A percentile compares a stretch with the other conserved stretches of the same genome.
These are phyloP conservation scores for Penicillium longicatenatum DNA, from an alignment of 495 filamentous ascomycete species.

Conservation along the genomic window DNA sequence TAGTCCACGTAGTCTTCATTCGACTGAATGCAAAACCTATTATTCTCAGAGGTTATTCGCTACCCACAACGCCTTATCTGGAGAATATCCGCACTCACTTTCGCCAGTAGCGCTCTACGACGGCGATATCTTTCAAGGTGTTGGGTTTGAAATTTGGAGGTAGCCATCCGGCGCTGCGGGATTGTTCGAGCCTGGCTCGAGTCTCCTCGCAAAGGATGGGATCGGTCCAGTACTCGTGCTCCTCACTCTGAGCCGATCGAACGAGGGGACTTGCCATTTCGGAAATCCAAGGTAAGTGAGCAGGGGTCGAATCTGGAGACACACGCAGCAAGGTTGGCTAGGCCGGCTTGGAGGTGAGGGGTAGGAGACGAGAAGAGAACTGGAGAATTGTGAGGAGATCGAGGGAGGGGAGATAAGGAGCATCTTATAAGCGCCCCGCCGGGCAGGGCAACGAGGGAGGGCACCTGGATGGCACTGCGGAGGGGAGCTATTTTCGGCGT, in stretches of 20 bases:
- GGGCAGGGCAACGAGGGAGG: conserved; percentile 8
- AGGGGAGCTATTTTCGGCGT: conserved; percentile 22
- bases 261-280: conserved; percentile 17
- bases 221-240: conserved; percentile 35
- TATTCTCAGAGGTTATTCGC: conserved; percentile 11
- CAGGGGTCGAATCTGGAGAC: conserved; percentile 8
- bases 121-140: conserved; percentile 28
- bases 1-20: conserved; percentile 30
- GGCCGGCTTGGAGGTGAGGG: conserved; percentile 1
- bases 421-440: conserved; percentile 14
- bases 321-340: background rate
- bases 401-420: conserved; percentile 8
- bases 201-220: conserved; percentile 36
- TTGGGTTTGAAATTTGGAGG: conserved; percentile 34
- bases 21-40: conserved; percentile 33
- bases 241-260: conserved; percentile 20
- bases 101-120: conserved; percentile 30
- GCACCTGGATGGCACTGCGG: conserved; percentile 8
- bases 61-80: conserved; percentile 3
- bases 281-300: conserved; percentile 7
- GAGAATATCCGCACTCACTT: conserved; percentile 24
- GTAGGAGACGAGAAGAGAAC: conserved; percentile 5
- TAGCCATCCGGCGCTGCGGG: conserved; percentile 30
- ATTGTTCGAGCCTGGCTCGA: conserved; percentile 33
- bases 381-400: conserved; percentile 1